Conservation (phyloP, 192 early-diverging fungal genomes). For the Coemansia sp. region DNA sequence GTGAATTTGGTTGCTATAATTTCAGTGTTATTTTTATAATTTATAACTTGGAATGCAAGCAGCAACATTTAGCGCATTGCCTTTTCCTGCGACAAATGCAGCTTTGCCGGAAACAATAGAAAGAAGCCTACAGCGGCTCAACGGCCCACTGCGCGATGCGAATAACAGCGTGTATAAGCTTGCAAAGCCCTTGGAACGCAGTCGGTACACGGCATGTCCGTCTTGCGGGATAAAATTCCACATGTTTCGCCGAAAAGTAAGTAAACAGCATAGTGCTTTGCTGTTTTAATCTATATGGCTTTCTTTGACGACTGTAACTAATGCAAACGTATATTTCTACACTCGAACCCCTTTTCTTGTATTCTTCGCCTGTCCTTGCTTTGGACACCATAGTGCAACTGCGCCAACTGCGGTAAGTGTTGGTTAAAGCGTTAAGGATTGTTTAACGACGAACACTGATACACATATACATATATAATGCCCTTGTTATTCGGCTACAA, state of each 20-base stretch:
- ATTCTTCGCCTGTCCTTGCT: not conserved
- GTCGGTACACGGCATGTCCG: constrained; percentile 44
- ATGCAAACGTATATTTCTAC: not conserved
- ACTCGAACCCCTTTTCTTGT: not conserved
- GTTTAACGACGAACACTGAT: too few species aligned
- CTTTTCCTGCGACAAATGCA: constrained; percentile 38
- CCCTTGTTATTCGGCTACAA: too few species aligned
- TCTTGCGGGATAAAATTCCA: constrained; percentile 46
- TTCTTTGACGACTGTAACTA: not conserved
- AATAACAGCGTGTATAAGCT: constrained; percentile 26
- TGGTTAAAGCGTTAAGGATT: not conserved
- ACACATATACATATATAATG: too few species aligned
- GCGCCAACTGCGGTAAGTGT: constrained; percentile 44
- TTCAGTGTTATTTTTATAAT: not conserved
- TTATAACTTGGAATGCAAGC: constrained; percentile 7
- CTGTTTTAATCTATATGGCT: not conserved
- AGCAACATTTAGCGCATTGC: constrained; percentile 28
- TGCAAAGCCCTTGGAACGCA: constrained; percentile 32
- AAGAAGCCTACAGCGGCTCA: constrained; percentile 21
- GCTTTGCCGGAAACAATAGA: constrained; percentile 24
- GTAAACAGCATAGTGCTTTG: constrained; percentile 9
- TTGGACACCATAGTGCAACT: constrained; percentile 25
- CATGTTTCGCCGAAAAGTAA: constrained; percentile 47
- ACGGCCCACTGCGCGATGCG: constrained; percentile 32
- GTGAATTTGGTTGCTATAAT: not conserved